phyloP scores from a whole-genome alignment of 1,284 basidiomycete species.

The Sporisorium exsertum region DNA sequence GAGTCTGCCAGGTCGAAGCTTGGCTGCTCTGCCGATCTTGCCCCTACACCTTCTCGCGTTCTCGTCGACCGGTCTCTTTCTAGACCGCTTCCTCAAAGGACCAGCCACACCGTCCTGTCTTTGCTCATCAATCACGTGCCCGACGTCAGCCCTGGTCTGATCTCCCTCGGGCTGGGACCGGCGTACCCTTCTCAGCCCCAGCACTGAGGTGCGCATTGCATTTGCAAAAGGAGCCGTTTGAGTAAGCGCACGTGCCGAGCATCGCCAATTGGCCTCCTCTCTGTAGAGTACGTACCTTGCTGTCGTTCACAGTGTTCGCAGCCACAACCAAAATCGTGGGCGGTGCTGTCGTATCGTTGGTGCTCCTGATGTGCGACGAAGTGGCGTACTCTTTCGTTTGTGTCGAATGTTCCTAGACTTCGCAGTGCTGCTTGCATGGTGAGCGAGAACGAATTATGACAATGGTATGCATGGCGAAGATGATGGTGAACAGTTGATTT shows the following conservation, averaged over 20 bases:
- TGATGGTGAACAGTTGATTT: too few relatives aligned
- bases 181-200: conserved; percentile 14
- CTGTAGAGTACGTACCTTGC: conserved; percentile 13
- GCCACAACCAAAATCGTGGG: conserved; percentile 15
- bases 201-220: conserved; percentile 10
- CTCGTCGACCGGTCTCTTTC: conserved; percentile 7
- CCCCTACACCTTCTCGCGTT: conserved; percentile 21
- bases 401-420: conserved; percentile 6
- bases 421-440: conserved; percentile 27
- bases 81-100: neutral
- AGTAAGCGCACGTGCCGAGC: too few relatives aligned
- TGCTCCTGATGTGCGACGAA: conserved; percentile 3
- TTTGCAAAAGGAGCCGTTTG: too few relatives aligned
- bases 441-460: too few relatives aligned
- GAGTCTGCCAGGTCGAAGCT: conserved; percentile 24
- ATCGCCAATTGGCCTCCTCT: too few relatives aligned
- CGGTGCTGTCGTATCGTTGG: neutral
- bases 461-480: too few relatives aligned
- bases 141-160: neutral
- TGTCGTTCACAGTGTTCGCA: conserved; percentile 20
- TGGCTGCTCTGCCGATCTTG: conserved; percentile 29
- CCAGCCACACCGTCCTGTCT: neutral
- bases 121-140: neutral
- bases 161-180: neutral
- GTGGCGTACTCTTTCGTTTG: conserved; percentile 4